phyloP scores from a whole-genome alignment of 441 rosid genomes.

The Populus trichocarpa region DNA sequence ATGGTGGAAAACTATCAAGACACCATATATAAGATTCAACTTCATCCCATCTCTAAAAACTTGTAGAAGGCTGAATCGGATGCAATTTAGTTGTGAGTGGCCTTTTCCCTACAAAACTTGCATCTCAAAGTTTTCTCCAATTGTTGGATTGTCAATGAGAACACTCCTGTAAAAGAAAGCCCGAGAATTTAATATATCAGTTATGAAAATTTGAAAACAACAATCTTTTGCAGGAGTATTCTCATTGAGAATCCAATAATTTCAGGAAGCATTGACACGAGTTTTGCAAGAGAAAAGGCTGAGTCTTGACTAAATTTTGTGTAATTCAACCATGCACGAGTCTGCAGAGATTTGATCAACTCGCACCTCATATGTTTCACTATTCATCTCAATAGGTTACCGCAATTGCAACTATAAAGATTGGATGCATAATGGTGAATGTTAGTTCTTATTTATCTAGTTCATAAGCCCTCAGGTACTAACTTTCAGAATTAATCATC shows the following conservation, averaged over 20 bases:
- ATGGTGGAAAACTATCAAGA: neutral
- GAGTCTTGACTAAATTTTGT: neutral
- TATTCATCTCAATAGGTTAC: neutral
- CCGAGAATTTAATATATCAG: neutral
- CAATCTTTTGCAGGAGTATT: too few species aligned
- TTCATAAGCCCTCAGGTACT: neutral
- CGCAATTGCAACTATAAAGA: neutral
- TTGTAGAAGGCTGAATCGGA: neutral
- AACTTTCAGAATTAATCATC: neutral
- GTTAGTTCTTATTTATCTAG: too few species aligned
- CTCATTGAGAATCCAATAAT: too few species aligned
- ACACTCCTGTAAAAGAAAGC: constrained; percentile 47
- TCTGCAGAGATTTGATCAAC: too few species aligned
- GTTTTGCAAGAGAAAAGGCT: too few species aligned
- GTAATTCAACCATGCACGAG: too few species aligned
- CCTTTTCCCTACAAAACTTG: constrained; percentile 26
- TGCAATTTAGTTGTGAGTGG: neutral
- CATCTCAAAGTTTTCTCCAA: constrained; percentile 46
- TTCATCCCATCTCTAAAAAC: neutral
- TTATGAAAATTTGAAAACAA: too few species aligned
- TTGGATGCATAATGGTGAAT: too few species aligned
- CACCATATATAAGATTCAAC: neutral
- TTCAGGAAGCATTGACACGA: too few species aligned
- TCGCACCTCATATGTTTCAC: too few species aligned
- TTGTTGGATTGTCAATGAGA: constrained; percentile 25